Conservation (phyloP, 2,329 filamentous ascomycete species). For the Teratosphaeriaceae sp. region DNA sequence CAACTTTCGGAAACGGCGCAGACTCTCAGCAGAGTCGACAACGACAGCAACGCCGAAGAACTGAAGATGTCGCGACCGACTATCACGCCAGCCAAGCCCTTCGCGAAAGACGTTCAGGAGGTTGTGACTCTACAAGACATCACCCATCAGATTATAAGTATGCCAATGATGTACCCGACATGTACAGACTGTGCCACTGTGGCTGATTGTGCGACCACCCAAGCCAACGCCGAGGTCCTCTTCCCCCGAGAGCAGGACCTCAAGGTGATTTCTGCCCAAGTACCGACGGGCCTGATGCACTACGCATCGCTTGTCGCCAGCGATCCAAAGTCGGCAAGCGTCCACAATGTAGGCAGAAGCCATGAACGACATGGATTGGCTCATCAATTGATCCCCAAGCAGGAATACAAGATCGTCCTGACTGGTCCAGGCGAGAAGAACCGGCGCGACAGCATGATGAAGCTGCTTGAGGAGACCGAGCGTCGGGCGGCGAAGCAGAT, state of each 20-base stretch:
- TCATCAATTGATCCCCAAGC: not conserved
- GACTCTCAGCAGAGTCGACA: too few species aligned
- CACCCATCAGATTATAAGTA: conserved; percentile 12
- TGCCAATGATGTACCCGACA: not conserved
- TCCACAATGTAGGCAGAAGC: conserved; percentile 4
- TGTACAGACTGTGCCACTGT: too few species aligned
- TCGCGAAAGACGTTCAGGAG: not conserved
- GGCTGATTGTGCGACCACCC: conserved; percentile 8
- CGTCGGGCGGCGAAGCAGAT: conserved; percentile 17
- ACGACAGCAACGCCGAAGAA: too few species aligned
- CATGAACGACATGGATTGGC: not conserved
- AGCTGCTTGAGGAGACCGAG: conserved; percentile 18
- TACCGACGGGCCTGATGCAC: conserved; percentile 10
- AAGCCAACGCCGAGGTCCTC: conserved; percentile 20
- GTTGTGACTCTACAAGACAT: conserved; percentile 8
- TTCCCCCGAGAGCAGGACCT: conserved; percentile 15
- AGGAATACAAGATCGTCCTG: conserved; percentile 16
- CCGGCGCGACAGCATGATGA: conserved; percentile 16
- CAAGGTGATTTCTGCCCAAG: conserved; percentile 16
- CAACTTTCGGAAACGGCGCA: too few species aligned
- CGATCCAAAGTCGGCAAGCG: conserved; percentile 13
- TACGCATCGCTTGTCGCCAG: conserved; percentile 13
- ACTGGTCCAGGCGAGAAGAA: conserved; percentile 13
- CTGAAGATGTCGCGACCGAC: not conserved
- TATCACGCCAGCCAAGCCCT: not conserved